These are phyloP conservation scores for Lenzites betulinus DNA, from an alignment of 768 basidiomycete genomes.

Conservation along the genomic window DNA sequence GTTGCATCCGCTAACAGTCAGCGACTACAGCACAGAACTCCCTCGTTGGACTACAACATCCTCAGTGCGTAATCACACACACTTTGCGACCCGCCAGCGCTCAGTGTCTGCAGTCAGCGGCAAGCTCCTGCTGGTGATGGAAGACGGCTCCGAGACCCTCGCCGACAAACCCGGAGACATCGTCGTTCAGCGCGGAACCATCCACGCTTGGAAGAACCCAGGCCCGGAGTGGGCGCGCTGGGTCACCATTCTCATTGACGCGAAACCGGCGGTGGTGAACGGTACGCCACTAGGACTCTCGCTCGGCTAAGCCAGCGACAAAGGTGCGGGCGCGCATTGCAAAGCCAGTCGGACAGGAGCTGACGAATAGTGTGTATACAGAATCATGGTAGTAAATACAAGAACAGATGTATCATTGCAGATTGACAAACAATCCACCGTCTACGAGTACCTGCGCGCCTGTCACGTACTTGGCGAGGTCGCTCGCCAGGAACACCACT, in stretches of 20 bases:
- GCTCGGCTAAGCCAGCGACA: constrained; percentile 12
- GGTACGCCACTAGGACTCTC: constrained; percentile 38
- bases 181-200: constrained; percentile 57
- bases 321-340: no score
- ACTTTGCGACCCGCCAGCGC: not conserved
- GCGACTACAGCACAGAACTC: constrained; percentile 48
- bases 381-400: not conserved
- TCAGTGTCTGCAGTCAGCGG: constrained; percentile 45
- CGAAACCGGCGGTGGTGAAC: constrained; percentile 51
- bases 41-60: constrained; percentile 63
- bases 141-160: constrained; percentile 55
- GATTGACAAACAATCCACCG: constrained; percentile 73
- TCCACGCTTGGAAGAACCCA: constrained; percentile 66
- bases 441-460: constrained; percentile 68
- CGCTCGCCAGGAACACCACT: constrained; percentile 71
- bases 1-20: not conserved
- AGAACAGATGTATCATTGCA: constrained; percentile 49
- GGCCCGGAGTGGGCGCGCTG: constrained; percentile 52
- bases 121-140: constrained; percentile 55
- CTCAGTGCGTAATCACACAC: constrained; percentile 40
- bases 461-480: constrained; percentile 70
- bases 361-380: no score
- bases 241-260: constrained; percentile 54
- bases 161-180: constrained; percentile 57
- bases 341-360: not conserved